A percentile compares a stretch with the other conserved stretches of the same genome.
Evolutionary conservation across 2,329 filamentous ascomycete species (phyloP).

Genomic region (Apiospora marii): DNA sequence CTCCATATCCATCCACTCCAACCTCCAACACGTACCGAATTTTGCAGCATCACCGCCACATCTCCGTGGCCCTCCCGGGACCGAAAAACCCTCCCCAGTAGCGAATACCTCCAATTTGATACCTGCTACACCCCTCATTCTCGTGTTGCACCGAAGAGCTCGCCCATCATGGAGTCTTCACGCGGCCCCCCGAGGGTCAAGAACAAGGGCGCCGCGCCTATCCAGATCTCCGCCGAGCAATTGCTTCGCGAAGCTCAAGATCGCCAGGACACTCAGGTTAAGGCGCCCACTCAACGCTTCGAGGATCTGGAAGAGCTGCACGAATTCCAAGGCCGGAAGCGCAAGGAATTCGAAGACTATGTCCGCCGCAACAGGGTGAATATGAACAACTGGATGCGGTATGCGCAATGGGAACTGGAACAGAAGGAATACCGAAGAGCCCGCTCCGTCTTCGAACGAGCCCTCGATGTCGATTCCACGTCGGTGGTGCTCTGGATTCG

Average conservation of each 20-base stretch:
- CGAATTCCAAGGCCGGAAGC: conserved; percentile 94
- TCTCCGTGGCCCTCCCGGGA: neutral
- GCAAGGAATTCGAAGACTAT: conserved; percentile 98
- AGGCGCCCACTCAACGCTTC: conserved; percentile 93
- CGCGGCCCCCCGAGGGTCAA: conserved; percentile 96
- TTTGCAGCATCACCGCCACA: neutral
- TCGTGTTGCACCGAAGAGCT: neutral
- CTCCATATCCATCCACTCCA: neutral
- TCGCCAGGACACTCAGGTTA: conserved; percentile 85
- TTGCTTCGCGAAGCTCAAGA: conserved; percentile 97
- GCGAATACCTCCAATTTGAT: neutral
- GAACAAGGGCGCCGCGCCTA: conserved; percentile 93
- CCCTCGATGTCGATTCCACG: conserved; percentile 89
- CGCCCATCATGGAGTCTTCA: conserved; percentile 79
- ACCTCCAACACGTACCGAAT: neutral
- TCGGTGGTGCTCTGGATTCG: conserved; percentile 88
- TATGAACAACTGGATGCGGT: conserved; percentile 99
- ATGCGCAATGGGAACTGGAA: conserved; percentile 96
- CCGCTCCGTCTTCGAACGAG: conserved; percentile 91
- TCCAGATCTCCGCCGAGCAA: conserved; percentile 96
- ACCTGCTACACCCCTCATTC: neutral
- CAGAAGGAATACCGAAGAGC: conserved; percentile 97
- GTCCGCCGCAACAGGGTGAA: conserved; percentile 92
- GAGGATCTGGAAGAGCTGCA: conserved; percentile 97
- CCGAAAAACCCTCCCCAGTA: neutral